A percentile compares a stretch with the other conserved stretches of the same genome.
Conservation (phyloP, 192 early-diverging fungal species). For the Haplosporangium gracile region DNA sequence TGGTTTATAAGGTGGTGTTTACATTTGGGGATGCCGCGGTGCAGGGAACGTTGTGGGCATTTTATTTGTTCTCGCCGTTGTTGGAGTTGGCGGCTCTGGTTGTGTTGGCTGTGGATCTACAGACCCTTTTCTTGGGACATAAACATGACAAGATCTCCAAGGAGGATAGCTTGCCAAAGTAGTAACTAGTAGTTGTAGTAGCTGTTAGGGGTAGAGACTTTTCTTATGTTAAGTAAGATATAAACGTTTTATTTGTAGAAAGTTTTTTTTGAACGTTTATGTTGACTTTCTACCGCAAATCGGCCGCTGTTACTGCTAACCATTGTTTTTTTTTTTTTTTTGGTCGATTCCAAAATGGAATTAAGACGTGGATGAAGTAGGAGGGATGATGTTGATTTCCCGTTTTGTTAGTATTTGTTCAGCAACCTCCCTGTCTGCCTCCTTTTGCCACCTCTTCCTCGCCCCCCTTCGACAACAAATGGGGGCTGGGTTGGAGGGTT, state of each 20-base stretch:
- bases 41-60: not conserved
- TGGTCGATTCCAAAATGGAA: not conserved
- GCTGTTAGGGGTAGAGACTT: not conserved
- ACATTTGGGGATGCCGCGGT: not conserved
- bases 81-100: conserved; percentile 20
- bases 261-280: not conserved
- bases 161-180: not conserved
- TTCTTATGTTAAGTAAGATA: not conserved
- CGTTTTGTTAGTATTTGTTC: not conserved
- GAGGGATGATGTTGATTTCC: not conserved
- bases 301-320: too few relatives aligned
- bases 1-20: conserved; percentile 36
- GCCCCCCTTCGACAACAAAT: too few relatives aligned
- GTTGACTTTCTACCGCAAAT: not conserved
- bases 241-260: not conserved
- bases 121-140: conserved; percentile 32
- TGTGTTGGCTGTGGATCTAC: conserved; percentile 11
- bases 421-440: not conserved
- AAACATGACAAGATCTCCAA: conserved; percentile 15
- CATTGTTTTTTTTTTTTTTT: not conserved
- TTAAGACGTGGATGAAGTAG: not conserved
- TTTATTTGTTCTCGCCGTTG: conserved; percentile 27
- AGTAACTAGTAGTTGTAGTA: not conserved
- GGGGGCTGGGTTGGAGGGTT: too few relatives aligned
- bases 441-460: not conserved